These are phyloP conservation scores for Macadamia integrifolia DNA, from an alignment of 164 flowering plant genomes.

Conservation along the genomic window DNA sequence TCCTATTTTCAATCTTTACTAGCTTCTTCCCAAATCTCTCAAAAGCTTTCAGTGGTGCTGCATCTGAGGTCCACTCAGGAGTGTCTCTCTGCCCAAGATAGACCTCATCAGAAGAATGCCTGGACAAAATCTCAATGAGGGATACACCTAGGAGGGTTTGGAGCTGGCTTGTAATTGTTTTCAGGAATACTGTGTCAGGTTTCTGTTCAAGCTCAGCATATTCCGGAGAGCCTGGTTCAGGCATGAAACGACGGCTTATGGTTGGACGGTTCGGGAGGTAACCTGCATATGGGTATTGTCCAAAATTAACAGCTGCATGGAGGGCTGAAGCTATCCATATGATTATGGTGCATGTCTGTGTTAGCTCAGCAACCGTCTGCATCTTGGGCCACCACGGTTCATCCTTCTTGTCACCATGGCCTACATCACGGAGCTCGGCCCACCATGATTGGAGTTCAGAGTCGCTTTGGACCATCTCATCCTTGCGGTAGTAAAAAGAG, in stretches of 20 bases:
- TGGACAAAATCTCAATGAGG: slow-evolving; percentile 64
- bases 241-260: slow-evolving; percentile 75
- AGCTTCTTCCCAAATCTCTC: slow-evolving; percentile 44
- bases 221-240: slow-evolving; percentile 61
- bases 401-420: slow-evolving; percentile 74
- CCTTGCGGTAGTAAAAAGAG: slow-evolving; percentile 51
- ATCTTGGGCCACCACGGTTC: slow-evolving; percentile 79
- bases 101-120: slow-evolving; percentile 72
- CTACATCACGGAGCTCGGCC: slow-evolving; percentile 58
- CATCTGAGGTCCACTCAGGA: slow-evolving; percentile 61
- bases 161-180: slow-evolving; percentile 65
- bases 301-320: slow-evolving; percentile 86
- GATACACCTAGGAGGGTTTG: slow-evolving; percentile 74
- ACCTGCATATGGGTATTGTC: slow-evolving; percentile 87
- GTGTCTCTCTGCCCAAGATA: slow-evolving; percentile 72
- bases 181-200: slow-evolving; percentile 58
- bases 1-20: slow-evolving; percentile 47
- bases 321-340: slow-evolving; percentile 90
- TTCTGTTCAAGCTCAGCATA: slow-evolving; percentile 51
- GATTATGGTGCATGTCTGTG: slow-evolving; percentile 53
- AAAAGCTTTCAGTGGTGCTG: slow-evolving; percentile 45
- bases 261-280: slow-evolving; percentile 87
- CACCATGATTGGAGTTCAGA: slow-evolving; percentile 83
- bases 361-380: slow-evolving; percentile 48
- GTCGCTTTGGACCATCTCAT: slow-evolving; percentile 42